A percentile compares a stretch with the other conserved stretches of the same genome.
These are phyloP conservation scores for Fusarium sp. DNA, from an alignment of 2,329 filamentous ascomycete genomes.

Conservation along the genomic window DNA sequence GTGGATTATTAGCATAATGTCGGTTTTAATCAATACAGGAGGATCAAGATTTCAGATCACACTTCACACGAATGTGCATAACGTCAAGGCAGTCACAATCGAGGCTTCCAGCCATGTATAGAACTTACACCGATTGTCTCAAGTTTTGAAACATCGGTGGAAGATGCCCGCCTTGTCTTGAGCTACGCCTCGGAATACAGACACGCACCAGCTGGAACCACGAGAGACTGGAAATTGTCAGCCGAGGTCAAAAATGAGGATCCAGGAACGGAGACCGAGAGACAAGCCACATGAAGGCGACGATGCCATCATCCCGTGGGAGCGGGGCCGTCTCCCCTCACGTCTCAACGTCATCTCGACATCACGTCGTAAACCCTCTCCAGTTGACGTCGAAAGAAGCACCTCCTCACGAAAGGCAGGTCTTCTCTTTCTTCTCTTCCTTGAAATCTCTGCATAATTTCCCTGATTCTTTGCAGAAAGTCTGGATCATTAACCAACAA, in stretches of 20 bases:
- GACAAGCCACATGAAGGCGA: background rate
- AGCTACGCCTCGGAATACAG: background rate
- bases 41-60: background rate
- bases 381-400: background rate
- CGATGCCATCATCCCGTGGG: background rate
- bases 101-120: too few species aligned
- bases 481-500: background rate
- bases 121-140: too few species aligned
- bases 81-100: background rate
- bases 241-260: background rate
- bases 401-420: background rate
- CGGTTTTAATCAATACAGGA: background rate
- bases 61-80: background rate
- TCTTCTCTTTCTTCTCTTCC: background rate
- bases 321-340: background rate
- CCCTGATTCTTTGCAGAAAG: background rate
- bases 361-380: constrained; percentile 3
- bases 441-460: background rate
- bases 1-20: background rate
- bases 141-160: too few species aligned
- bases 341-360: constrained; percentile 6
- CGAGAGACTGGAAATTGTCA: background rate
- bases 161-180: background rate
- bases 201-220: background rate
- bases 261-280: background rate